Percentiles rank a stretch among this genome's conserved stretches.
Evolutionary conservation across 1,284 basidiomycete species (phyloP).

Genomic region (Gymnopus androsaceus): DNA sequence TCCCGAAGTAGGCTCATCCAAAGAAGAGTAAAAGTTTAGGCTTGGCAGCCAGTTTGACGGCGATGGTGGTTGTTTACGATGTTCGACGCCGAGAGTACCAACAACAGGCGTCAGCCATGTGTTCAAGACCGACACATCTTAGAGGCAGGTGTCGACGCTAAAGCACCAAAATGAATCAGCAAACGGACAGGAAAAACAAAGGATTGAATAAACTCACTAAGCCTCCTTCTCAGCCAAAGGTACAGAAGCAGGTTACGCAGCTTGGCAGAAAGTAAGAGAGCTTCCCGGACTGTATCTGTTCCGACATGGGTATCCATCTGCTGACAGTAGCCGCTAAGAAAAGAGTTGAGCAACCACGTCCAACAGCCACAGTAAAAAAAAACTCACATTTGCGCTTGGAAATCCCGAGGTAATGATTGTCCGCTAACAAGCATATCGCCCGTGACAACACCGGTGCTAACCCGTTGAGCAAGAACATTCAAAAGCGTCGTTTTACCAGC

Average conservation of each 20-base stretch:
- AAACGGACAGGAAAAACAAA: not conserved
- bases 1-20: slow-evolving; percentile 74
- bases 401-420: slow-evolving; percentile 65
- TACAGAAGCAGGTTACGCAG: slow-evolving; percentile 71
- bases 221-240: slow-evolving; percentile 71
- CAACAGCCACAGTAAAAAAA: not conserved
- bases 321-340: slow-evolving; percentile 73
- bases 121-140: slow-evolving; percentile 68
- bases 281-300: slow-evolving; percentile 78
- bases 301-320: slow-evolving; percentile 77
- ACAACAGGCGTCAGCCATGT: slow-evolving; percentile 68
- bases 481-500: slow-evolving; percentile 38
- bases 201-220: slow-evolving; percentile 40
- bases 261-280: slow-evolving; percentile 79
- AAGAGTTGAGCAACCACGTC: not conserved
- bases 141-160: slow-evolving; percentile 70
- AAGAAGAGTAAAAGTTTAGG: slow-evolving; percentile 72
- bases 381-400: slow-evolving; percentile 65
- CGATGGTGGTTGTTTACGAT: slow-evolving; percentile 72
- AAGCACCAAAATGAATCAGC: not conserved
- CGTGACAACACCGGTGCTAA: slow-evolving; percentile 70
- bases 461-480: slow-evolving; percentile 68
- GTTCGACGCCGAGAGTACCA: slow-evolving; percentile 66
- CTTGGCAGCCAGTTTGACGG: slow-evolving; percentile 70
- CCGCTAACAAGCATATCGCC: slow-evolving; percentile 83